Percentiles rank a stretch among this genome's conserved stretches.
These are phyloP conservation scores for Nephelium lappaceum DNA, from an alignment of 345 rosid species.

Conservation along the genomic window DNA sequence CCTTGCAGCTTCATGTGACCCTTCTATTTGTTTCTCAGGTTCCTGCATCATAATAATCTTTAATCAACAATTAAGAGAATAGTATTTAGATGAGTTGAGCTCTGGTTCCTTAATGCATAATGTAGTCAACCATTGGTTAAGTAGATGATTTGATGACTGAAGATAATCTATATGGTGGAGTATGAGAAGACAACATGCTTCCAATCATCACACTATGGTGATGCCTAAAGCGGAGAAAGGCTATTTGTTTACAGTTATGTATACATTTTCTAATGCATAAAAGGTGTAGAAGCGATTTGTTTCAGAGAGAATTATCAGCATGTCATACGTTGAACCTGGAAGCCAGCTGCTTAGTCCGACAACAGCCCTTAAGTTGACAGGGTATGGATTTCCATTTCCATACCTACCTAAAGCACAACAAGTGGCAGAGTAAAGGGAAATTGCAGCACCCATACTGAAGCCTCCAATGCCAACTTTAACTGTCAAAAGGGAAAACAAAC, in stretches of 20 bases:
- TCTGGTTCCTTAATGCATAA: slow-evolving; percentile 8
- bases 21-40: slow-evolving; percentile 59
- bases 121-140: not conserved
- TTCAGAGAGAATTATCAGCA: not conserved
- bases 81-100: not conserved
- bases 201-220: not conserved
- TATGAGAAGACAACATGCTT: not conserved
- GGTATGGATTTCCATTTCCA: slow-evolving; percentile 67
- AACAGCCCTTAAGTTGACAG: slow-evolving; percentile 58
- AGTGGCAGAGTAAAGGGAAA: slow-evolving; percentile 83
- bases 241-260: not conserved
- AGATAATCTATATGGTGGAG: not conserved
- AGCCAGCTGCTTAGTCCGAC: slow-evolving; percentile 89
- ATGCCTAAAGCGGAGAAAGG: slow-evolving; percentile 2
- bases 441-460: slow-evolving; percentile 95
- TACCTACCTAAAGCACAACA: slow-evolving; percentile 70
- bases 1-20: slow-evolving; percentile 63
- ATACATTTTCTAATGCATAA: not conserved
- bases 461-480: slow-evolving; percentile 93
- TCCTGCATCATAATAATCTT: slow-evolving; percentile 37
- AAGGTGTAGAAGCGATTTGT: not conserved
- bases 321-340: slow-evolving; percentile 74
- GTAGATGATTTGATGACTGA: not conserved
- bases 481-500: slow-evolving; percentile 30
- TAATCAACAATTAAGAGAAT: slow-evolving; percentile 3